These are phyloP conservation scores for Geoglossum glabrum DNA, from an alignment of 495 filamentous ascomycete genomes.

Conservation along the genomic window DNA sequence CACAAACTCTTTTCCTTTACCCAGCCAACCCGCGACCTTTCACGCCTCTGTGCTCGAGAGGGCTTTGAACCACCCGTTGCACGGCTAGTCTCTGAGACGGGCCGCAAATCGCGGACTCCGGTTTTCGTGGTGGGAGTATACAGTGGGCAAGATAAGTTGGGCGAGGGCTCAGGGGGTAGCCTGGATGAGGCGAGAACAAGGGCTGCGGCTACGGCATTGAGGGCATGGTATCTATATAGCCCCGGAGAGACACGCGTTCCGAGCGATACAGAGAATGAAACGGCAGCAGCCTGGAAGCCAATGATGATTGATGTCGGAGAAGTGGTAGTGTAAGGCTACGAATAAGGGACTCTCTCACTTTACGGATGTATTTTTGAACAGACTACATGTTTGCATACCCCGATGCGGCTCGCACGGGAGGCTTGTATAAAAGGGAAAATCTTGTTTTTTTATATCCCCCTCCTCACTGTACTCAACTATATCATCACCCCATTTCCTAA, in stretches of 20 bases:
- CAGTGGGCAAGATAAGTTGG: constrained; percentile 69
- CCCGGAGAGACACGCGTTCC: constrained; percentile 53
- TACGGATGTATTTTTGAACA: background rate
- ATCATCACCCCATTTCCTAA: background rate
- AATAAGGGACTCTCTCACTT: background rate
- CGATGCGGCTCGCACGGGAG: background rate
- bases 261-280: constrained; percentile 38
- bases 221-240: constrained; percentile 89
- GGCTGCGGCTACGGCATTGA: constrained; percentile 66
- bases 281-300: constrained; percentile 55
- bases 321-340: constrained; percentile 41
- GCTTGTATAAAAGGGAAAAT: background rate
- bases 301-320: constrained; percentile 77
- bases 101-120: constrained; percentile 56
- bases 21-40: constrained; percentile 61
- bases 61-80: constrained; percentile 77
- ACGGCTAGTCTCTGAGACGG: constrained; percentile 71
- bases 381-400: background rate
- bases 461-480: background rate
- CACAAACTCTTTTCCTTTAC: constrained; percentile 61
- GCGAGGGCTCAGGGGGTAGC: constrained; percentile 59
- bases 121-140: constrained; percentile 93
- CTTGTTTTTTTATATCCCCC: too few relatives aligned
- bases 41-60: constrained; percentile 63
- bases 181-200: constrained; percentile 55